Evolutionary conservation across 768 basidiomycete genomes (phyloP), one percentile per base, ranked within the genome.

Genomic region (Sporobolomyces roseus): DNA sequence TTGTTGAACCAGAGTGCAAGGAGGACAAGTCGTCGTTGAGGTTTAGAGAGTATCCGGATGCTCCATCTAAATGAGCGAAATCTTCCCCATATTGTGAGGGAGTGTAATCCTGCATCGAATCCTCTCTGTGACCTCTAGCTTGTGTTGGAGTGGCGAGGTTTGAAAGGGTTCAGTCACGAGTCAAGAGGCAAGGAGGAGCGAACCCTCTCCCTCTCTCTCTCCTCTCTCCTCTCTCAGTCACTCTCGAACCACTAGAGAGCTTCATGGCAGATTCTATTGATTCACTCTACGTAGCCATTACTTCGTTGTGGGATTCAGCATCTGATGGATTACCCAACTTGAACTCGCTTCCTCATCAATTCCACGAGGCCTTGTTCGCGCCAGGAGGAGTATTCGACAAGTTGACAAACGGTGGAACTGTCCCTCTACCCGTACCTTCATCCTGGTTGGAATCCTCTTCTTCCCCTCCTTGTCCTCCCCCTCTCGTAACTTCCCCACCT

Each of bases 21-120:
- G 70, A 63, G 6, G 62, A 53, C 23, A 66, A 23, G 63, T 75
- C 68, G 63, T 75, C 55, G 60, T 51, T 16, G 63, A 61, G 23
- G 32, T 65, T 36, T 65, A 70, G 14, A 14, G 49, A 54, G 60
- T 74, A 74, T n/a, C 59, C 63, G 6, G 78, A 79, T 25, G 77
- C 79, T 50, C 79, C 79, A 32, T 80, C 79, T 60, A 80, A 78
- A 66, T 79, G 78, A 7, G 75, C 73, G 54, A 80, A 80, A 41
- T 70, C 51, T 29, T 61, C 49, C 21, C 58, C 58, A 27, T 54
- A 61, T 49, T 41, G 45, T 5, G 49, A 53, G 30, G 58, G 64
- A 7, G 55, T 30, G 63, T 30, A 64, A 14, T 19, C 12, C 43
- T 59, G 50, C 62, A 69, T 69, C 43, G 21, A 14, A 3, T 45